Conservation (phyloP, 2,329 filamentous ascomycete genomes). For the Cercospora sesami region DNA sequence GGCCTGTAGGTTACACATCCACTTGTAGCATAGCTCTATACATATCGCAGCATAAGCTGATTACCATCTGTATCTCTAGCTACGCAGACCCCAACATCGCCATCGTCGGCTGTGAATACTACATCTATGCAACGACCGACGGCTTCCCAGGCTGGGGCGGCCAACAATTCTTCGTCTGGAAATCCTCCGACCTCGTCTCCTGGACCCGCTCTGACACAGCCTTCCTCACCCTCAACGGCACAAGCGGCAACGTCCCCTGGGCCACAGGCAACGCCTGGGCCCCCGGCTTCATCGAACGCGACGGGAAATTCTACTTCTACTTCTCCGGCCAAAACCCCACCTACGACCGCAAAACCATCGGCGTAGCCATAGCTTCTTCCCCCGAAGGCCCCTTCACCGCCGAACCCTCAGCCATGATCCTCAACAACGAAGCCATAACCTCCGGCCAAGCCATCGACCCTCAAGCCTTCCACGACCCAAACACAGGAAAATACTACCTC, state of each 20-base stretch:
- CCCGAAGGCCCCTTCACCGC: slow-evolving; percentile 34
- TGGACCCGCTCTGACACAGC: slow-evolving; percentile 48
- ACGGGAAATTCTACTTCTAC: slow-evolving; percentile 37
- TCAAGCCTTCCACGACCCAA: slow-evolving; percentile 31
- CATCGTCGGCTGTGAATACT: slow-evolving; percentile 48
- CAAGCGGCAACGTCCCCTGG: slow-evolving; percentile 44
- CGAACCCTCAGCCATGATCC: slow-evolving; percentile 31
- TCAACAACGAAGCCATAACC: slow-evolving; percentile 31
- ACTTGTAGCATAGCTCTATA: background rate
- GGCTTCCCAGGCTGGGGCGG: slow-evolving; percentile 50
- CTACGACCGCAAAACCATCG: slow-evolving; percentile 35
- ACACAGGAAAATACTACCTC: slow-evolving; percentile 33
- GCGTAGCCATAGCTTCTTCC: slow-evolving; percentile 31
- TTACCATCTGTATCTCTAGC: background rate
- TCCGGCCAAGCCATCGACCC: slow-evolving; percentile 35
- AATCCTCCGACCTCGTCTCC: slow-evolving; percentile 45
- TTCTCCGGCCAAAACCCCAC: slow-evolving; percentile 36
- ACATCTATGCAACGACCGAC: slow-evolving; percentile 53
- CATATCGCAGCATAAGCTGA: background rate
- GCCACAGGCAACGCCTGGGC: slow-evolving; percentile 43
- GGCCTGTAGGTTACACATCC: slow-evolving; percentile 19
- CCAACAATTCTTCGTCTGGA: slow-evolving; percentile 53
- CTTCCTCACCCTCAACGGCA: slow-evolving; percentile 50
- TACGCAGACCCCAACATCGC: slow-evolving; percentile 52
- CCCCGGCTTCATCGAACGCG: slow-evolving; percentile 31